These are phyloP conservation scores for Aspergillus neoniger DNA, from an alignment of 2,329 filamentous ascomycete genomes.

Conservation along the genomic window DNA sequence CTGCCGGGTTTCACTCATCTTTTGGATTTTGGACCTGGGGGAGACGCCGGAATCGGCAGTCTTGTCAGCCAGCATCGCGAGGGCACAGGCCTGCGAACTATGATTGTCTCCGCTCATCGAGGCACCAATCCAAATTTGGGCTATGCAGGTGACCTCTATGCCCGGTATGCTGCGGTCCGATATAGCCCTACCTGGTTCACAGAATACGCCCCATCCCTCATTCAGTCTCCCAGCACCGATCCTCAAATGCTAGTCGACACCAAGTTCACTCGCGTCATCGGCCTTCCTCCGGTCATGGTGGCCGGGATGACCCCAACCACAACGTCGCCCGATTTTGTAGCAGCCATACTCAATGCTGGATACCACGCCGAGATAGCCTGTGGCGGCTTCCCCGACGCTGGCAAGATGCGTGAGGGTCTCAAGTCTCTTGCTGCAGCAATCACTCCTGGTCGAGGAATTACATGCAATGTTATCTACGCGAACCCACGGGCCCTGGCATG, in stretches of 20 bases:
- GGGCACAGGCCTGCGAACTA: background rate
- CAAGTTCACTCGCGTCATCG: conserved; percentile 2
- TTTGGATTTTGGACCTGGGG: background rate
- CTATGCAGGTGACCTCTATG: background rate
- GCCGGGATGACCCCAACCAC: conserved; percentile 14
- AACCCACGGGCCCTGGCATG: conserved; percentile 1
- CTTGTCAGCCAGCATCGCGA: background rate
- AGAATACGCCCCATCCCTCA: background rate
- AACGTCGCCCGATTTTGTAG: conserved; percentile 2
- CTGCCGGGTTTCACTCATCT: background rate
- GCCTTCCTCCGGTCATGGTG: conserved; percentile 7
- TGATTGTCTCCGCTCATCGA: background rate
- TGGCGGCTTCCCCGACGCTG: conserved; percentile 5
- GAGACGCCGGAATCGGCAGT: background rate
- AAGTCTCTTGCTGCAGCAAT: background rate
- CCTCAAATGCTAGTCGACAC: background rate
- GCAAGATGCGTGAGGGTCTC: background rate
- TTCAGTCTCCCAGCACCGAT: background rate
- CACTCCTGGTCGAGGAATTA: conserved; percentile 5
- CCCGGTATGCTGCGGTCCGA: background rate
- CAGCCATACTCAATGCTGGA: conserved; percentile 6
- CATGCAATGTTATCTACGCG: conserved; percentile 14
- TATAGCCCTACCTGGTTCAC: background rate
- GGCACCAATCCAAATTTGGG: background rate
- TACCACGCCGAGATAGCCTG: conserved; percentile 12